These are phyloP conservation scores for Hyphodiscus hymeniophilus DNA, from an alignment of 495 filamentous ascomycete species.

Conservation along the genomic window DNA sequence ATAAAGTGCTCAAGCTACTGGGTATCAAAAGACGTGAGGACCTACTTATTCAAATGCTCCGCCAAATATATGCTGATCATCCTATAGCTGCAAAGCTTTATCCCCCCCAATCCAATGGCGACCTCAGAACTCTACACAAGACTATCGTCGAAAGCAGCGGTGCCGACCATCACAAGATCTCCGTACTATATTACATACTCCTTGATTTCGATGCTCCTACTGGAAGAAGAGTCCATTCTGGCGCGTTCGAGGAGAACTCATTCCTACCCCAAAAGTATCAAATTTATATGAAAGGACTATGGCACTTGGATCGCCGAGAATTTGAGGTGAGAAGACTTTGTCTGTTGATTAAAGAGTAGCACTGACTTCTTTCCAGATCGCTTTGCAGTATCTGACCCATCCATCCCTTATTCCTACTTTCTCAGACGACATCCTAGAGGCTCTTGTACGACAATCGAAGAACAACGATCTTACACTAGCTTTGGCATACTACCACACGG, in stretches of 20 bases:
- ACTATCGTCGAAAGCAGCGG: conserved; percentile 49
- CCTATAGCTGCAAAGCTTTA: conserved; percentile 51
- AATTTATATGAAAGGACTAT: conserved; percentile 72
- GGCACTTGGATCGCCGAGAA: conserved; percentile 64
- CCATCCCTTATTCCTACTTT: conserved; percentile 72
- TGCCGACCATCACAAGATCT: conserved; percentile 65
- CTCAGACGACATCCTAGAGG: conserved; percentile 67
- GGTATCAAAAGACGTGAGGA: conserved; percentile 59
- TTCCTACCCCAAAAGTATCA: conserved; percentile 60
- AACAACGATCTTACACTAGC: conserved; percentile 55
- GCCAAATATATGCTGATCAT: conserved; percentile 4
- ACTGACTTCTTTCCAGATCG: conserved; percentile 39
- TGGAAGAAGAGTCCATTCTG: conserved; percentile 34
- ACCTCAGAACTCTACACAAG: conserved; percentile 55
- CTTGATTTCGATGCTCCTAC: conserved; percentile 56
- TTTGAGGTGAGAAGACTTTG: conserved; percentile 42
- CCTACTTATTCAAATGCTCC: not conserved
- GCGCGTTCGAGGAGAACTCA: conserved; percentile 32
- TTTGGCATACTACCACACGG: conserved; percentile 69
- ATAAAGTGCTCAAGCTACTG: conserved; percentile 62
- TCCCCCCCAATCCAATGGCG: conserved; percentile 56
- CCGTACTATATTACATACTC: conserved; percentile 71
- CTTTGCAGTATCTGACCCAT: conserved; percentile 63
- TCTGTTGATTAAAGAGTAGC: not conserved
- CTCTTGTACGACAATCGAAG: conserved; percentile 53